Conservation (phyloP, 495 filamentous ascomycete species). For the Aspergillus haitiensis region DNA sequence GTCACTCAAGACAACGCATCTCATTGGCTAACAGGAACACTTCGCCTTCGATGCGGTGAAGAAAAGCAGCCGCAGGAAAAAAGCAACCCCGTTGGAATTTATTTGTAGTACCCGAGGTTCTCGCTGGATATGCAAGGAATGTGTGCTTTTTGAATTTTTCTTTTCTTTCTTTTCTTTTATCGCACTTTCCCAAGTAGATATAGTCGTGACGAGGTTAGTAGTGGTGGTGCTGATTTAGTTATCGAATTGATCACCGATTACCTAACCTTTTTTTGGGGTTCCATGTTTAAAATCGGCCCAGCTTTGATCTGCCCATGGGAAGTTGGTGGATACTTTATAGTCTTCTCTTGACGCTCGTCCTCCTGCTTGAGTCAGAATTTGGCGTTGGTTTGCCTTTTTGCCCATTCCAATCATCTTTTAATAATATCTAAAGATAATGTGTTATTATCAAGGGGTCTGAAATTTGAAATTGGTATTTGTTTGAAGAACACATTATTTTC, state of each 20-base stretch:
- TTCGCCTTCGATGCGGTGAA: conserved; percentile 37
- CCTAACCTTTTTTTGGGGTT: not conserved
- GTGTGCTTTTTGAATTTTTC: not conserved
- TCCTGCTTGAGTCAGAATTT: not conserved
- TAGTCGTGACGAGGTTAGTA: not conserved
- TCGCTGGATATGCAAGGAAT: conserved; percentile 18
- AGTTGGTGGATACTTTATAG: conserved; percentile 4
- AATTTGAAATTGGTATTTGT: not conserved
- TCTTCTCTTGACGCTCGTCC: not conserved
- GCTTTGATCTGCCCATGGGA: not conserved
- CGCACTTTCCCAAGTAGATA: too few relatives aligned
- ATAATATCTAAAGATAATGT: not conserved
- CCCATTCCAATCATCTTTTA: conserved; percentile 4
- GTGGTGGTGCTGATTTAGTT: not conserved
- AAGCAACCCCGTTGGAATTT: not conserved
- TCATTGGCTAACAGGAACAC: conserved; percentile 24
- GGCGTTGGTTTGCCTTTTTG: not conserved
- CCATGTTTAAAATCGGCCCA: not conserved
- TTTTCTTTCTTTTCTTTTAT: not conserved
- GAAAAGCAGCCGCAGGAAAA: conserved; percentile 14
- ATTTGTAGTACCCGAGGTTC: conserved; percentile 17
- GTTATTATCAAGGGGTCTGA: not conserved
- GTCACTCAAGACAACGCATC: conserved; percentile 10
- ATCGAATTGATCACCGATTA: too few relatives aligned
- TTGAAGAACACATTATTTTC: not conserved